Evolutionary conservation across 306 rosid species (phyloP).

Genomic region (Cicer arietinum): DNA sequence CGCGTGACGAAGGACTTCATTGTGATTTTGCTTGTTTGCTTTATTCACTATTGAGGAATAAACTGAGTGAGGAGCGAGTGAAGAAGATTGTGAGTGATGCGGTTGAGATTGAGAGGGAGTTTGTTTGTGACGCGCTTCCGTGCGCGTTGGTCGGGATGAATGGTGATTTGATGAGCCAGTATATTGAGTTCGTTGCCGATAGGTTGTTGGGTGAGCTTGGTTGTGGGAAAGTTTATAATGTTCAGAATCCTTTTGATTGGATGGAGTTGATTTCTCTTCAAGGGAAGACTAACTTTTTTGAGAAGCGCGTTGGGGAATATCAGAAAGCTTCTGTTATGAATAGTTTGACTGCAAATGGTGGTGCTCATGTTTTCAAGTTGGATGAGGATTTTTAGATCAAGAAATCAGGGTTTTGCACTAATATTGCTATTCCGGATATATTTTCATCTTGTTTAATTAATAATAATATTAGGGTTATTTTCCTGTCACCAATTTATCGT

Average conservation of each 20-base stretch:
- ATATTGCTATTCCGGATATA: not conserved
- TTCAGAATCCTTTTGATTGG: constrained; percentile 85
- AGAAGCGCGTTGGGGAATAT: constrained; percentile 84
- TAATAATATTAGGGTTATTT: not conserved
- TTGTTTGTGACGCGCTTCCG: constrained; percentile 85
- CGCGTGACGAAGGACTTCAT: constrained; percentile 86
- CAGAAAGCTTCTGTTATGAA: constrained; percentile 85
- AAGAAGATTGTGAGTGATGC: constrained; percentile 62
- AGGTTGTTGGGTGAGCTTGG: too few species aligned
- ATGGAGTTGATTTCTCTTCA: constrained; percentile 92
- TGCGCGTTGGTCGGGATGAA: constrained; percentile 90
- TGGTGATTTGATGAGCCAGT: constrained; percentile 70
- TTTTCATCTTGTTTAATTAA: not conserved
- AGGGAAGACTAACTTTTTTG: constrained; percentile 89
- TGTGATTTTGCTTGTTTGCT: constrained; percentile 83
- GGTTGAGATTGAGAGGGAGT: constrained; percentile 78
- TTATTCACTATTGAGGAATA: constrained; percentile 54
- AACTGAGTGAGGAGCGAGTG: constrained; percentile 67
- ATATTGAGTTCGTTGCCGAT: constrained; percentile 88
- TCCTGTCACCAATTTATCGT: not conserved
- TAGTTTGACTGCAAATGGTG: constrained; percentile 61
- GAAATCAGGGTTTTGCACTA: not conserved
- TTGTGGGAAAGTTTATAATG: constrained; percentile 65
- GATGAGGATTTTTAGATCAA: constrained; percentile 67
- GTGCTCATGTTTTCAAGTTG: constrained; percentile 62